These are phyloP conservation scores for Pythium apleroticum DNA, from an alignment of 352 stramenopile genomes.

Conservation along the genomic window DNA sequence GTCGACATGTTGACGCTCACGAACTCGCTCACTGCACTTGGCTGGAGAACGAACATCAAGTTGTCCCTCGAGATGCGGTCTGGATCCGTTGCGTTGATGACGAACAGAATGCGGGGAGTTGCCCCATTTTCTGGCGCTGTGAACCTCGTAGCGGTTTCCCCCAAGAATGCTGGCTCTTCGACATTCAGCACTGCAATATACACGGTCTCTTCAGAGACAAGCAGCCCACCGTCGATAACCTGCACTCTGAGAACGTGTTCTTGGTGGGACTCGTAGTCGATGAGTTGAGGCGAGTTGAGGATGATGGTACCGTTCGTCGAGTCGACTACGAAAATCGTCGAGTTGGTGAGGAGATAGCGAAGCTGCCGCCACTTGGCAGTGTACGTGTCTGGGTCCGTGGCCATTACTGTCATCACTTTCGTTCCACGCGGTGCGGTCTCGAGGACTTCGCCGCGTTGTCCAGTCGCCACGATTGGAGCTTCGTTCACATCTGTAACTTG, in stretches of 20 bases:
- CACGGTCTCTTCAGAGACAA: slow-evolving; percentile 23
- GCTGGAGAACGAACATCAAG: slow-evolving; percentile 16
- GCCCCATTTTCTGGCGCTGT: slow-evolving; percentile 35
- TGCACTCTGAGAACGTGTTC: slow-evolving; percentile 29
- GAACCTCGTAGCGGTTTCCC: neutral
- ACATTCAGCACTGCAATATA: slow-evolving; percentile 34
- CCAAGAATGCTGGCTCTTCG: slow-evolving; percentile 24
- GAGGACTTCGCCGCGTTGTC: slow-evolving; percentile 23
- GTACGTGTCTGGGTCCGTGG: slow-evolving; percentile 21
- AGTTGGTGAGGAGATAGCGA: slow-evolving; percentile 22
- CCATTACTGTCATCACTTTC: slow-evolving; percentile 16
- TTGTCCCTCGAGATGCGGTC: slow-evolving; percentile 37
- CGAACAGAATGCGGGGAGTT: slow-evolving; percentile 37
- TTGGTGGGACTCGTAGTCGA: slow-evolving; percentile 34
- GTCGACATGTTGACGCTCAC: slow-evolving; percentile 13
- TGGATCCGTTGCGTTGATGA: slow-evolving; percentile 47
- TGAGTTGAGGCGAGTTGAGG: slow-evolving; percentile 13
- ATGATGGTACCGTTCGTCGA: slow-evolving; percentile 9
- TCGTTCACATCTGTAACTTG: slow-evolving; percentile 29
- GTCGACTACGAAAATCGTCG: slow-evolving; percentile 21
- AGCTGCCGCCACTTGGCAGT: slow-evolving; percentile 20
- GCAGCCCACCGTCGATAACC: slow-evolving; percentile 32
- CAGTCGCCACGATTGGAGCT: slow-evolving; percentile 13
- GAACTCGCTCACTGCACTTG: neutral
- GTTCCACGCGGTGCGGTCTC: slow-evolving; percentile 23